Percentiles rank a stretch among this genome's conserved stretches.
Conservation (phyloP, 768 basidiomycete species). For the Gymnopilus junonius region DNA sequence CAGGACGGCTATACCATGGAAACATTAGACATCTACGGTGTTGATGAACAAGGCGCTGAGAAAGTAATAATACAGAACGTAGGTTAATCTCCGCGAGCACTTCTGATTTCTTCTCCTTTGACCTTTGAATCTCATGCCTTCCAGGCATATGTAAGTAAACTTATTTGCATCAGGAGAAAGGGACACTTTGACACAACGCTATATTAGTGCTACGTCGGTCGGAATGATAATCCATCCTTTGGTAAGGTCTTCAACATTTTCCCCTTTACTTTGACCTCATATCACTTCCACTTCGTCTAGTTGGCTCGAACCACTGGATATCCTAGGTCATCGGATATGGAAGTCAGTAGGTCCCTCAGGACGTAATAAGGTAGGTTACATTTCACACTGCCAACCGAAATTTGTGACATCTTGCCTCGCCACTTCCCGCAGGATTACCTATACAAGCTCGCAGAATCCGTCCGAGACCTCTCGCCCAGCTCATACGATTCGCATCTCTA, state of each 20-base stretch:
- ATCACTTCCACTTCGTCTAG: constrained; percentile 39
- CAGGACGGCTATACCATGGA: constrained; percentile 95
- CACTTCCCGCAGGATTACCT: constrained; percentile 77
- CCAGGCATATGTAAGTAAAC: constrained; percentile 55
- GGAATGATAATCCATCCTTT: constrained; percentile 87
- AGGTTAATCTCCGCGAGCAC: too few relatives aligned
- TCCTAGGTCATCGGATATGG: constrained; percentile 73
- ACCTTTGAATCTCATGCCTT: too few relatives aligned
- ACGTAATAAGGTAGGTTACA: constrained; percentile 71
- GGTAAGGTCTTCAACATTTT: constrained; percentile 42
- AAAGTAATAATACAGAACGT: constrained; percentile 61
- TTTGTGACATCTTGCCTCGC: neutral
- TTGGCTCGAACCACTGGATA: constrained; percentile 83
- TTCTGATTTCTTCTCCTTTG: too few relatives aligned
- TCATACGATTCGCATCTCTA: constrained; percentile 79
- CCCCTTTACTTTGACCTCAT: neutral
- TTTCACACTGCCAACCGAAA: neutral
- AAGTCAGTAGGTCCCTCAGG: constrained; percentile 85
- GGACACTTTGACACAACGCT: neutral
- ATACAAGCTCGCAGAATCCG: constrained; percentile 72
- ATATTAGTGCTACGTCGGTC: constrained; percentile 82
- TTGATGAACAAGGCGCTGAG: constrained; percentile 56
- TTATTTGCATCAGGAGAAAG: neutral
- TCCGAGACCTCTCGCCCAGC: constrained; percentile 74
- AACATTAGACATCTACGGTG: constrained; percentile 70